Evolutionary conservation across 352 stramenopile genomes (phyloP).

Genomic region (Pythium dissotocum): DNA sequence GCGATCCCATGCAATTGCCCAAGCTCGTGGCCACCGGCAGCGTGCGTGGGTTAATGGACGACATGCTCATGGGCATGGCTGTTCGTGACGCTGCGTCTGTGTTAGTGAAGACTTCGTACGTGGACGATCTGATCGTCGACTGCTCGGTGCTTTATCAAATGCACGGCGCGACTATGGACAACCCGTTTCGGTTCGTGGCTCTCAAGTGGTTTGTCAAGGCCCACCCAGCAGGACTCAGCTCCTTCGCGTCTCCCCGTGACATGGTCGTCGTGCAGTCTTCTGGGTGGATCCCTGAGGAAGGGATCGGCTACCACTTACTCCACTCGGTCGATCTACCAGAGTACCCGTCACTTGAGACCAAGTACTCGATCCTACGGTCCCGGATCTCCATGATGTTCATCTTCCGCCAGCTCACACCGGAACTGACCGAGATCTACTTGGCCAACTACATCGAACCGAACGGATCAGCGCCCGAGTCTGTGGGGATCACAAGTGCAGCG

Average conservation of each 20-base stretch:
- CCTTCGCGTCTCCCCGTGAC: slow-evolving; percentile 18
- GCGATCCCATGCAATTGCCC: slow-evolving; percentile 6
- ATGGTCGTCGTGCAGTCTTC: slow-evolving; percentile 21
- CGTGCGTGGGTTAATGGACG: slow-evolving; percentile 23
- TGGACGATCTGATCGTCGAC: slow-evolving; percentile 49
- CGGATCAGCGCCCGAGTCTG: slow-evolving; percentile 43
- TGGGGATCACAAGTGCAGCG: slow-evolving; percentile 37
- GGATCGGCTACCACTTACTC: slow-evolving; percentile 43
- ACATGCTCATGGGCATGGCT: slow-evolving; percentile 40
- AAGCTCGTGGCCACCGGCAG: slow-evolving; percentile 26
- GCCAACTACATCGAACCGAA: slow-evolving; percentile 43
- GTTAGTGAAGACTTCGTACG: slow-evolving; percentile 52
- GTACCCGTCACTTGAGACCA: slow-evolving; percentile 30
- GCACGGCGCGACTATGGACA: slow-evolving; percentile 30
- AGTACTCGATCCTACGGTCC: slow-evolving; percentile 37
- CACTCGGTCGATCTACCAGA: slow-evolving; percentile 48
- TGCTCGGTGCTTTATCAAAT: slow-evolving; percentile 46
- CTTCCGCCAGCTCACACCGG: slow-evolving; percentile 29
- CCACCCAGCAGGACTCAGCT: slow-evolving; percentile 6
- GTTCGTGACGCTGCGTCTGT: slow-evolving; percentile 47
- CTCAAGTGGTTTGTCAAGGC: slow-evolving; percentile 32
- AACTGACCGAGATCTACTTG: slow-evolving; percentile 48
- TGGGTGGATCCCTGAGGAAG: slow-evolving; percentile 9
- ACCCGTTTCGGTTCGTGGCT: slow-evolving; percentile 26
- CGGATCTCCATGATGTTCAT: slow-evolving; percentile 49